Evolutionary conservation across 2,329 filamentous ascomycete species (phyloP).

Genomic region (Eutypella sp.): DNA sequence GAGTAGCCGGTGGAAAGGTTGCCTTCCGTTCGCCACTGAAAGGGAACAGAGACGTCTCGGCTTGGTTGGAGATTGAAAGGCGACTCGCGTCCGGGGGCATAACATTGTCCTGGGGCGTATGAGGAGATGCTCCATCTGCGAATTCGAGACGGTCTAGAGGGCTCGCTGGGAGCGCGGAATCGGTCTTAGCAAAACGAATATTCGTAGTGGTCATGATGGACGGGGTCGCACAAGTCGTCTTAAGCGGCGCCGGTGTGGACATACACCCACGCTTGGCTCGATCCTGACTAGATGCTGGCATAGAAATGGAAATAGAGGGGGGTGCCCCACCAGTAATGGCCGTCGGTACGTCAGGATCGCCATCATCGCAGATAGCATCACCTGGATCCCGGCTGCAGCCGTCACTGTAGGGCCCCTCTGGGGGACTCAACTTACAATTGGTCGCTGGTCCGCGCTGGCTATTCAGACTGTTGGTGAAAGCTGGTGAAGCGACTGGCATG

Average conservation of each 20-base stretch:
- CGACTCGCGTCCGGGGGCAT: constrained; percentile 75
- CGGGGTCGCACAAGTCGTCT: constrained; percentile 15
- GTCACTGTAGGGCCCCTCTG: constrained; percentile 15
- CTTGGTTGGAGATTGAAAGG: constrained; percentile 70
- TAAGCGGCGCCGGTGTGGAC: constrained; percentile 30
- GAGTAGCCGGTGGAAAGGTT: constrained; percentile 71
- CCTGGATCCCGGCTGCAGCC: constrained; percentile 6
- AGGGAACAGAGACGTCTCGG: constrained; percentile 33
- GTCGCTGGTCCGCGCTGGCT: constrained; percentile 20
- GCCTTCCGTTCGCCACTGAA: constrained; percentile 25
- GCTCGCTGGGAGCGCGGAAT: constrained; percentile 51
- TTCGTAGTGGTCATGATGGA: constrained; percentile 29
- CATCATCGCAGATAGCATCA: constrained; percentile 13
- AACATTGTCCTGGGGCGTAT: constrained; percentile 72
- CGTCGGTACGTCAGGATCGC: constrained; percentile 23
- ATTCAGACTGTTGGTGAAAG: constrained; percentile 23
- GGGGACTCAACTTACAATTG: constrained; percentile 39
- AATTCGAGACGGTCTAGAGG: constrained; percentile 53
- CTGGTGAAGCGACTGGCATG: constrained; percentile 37
- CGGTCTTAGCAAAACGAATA: constrained; percentile 48
- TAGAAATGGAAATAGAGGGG: constrained; percentile 28
- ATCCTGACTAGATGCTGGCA: constrained; percentile 35
- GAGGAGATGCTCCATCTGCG: constrained; percentile 53
- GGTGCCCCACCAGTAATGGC: constrained; percentile 28
- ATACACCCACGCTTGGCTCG: constrained; percentile 28